Evolutionary conservation across 208 protist genomes (phyloP), one percentile per base, ranked within the genome.

Genomic region (Crithidia expoeki): DNA sequence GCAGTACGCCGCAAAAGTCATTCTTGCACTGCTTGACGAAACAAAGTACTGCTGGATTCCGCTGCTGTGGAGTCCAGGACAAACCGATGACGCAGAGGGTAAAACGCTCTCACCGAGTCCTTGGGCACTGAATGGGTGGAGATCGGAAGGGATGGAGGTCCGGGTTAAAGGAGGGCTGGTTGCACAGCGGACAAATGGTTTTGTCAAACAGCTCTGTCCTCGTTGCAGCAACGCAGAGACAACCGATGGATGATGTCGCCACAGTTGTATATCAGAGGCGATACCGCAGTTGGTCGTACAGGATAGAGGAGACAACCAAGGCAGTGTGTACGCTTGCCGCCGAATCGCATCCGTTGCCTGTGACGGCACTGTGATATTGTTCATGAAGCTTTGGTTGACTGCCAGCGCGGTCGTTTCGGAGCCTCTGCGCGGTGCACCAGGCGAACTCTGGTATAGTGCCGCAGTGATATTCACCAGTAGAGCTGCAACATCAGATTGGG

Each of bases 191-290:
- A n/a, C n/a, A n/a, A n/a, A n/a, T n/a, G n/a, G n/a, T n/a, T n/a
- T n/a, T 23, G 60, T 56, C n/a, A 66, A 32, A 21, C 46, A 56
- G 46, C 28, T 21, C 11, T n/a, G 42, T 4, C 60, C 47, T 14
- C 60, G 60, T 16, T 32, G 60, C 60, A 66, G 3, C 47, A 66
- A 32, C 32, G 47, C 42, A 25, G 60, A 12, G 14, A 66, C 17
- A 14, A 56, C 47, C 0, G 47, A 30, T 17, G 60, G 60, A 21
- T 53, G 30, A 21, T 44, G n/a, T 47, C 3, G 47, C 47, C 47
- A 52, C 17, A 5, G 47, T 2, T 23, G 4, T n/a, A 19, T 17
- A 5, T 5, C 42, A n/a, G 16, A 9, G 14, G 10, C 21, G 17
- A 17, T 23, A 2, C 9, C 21, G 21, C 23, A 2, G 21, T 17